Percentiles rank a stretch among this genome's conserved stretches.
phyloP scores from a whole-genome alignment of 768 basidiomycete genomes.

The Lepiota venenata region DNA sequence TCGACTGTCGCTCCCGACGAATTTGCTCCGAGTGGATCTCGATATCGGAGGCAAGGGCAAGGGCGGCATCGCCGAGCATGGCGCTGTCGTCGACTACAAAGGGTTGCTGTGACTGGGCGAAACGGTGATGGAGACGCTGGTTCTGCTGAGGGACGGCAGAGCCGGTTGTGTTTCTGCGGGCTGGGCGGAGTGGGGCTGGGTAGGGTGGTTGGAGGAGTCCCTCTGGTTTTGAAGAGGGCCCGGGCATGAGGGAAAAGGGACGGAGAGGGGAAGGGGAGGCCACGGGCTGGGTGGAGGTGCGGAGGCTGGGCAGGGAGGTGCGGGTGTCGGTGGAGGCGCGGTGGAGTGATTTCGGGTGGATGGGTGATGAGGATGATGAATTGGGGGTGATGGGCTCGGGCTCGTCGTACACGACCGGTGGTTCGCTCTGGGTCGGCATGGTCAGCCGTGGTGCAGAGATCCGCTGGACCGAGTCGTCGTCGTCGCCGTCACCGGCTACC shows the following conservation, averaged over 20 bases:
- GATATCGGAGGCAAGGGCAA: constrained; percentile 74
- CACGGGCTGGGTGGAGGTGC: constrained; percentile 17
- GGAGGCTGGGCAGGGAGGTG: constrained; percentile 26
- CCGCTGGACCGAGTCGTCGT: constrained; percentile 1
- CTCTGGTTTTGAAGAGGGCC: constrained; percentile 29
- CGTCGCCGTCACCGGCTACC: constrained; percentile 18
- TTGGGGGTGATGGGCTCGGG: constrained; percentile 20
- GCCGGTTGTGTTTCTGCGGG: constrained; percentile 72
- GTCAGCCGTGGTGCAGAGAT: not conserved
- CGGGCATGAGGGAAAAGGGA: constrained; percentile 11
- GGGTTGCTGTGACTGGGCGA: constrained; percentile 27
- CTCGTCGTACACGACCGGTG: constrained; percentile 31
- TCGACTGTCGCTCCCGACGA: constrained; percentile 69
- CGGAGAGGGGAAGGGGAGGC: constrained; percentile 19
- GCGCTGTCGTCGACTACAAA: constrained; percentile 33
- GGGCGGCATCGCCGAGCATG: constrained; percentile 17
- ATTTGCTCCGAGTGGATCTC: constrained; percentile 88
- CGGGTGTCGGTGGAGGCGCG: constrained; percentile 52
- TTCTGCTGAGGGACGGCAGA: constrained; percentile 26
- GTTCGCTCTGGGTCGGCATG: constrained; percentile 10
- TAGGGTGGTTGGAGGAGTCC: constrained; percentile 52
- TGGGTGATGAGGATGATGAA: constrained; percentile 8
- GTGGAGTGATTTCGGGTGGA: constrained; percentile 24
- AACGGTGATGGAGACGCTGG: constrained; percentile 14
- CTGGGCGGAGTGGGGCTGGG: constrained; percentile 16